Evolutionary conservation across 2,329 filamentous ascomycete species (phyloP).

Genomic region (Gnomoniopsis smithogilvyi): DNA sequence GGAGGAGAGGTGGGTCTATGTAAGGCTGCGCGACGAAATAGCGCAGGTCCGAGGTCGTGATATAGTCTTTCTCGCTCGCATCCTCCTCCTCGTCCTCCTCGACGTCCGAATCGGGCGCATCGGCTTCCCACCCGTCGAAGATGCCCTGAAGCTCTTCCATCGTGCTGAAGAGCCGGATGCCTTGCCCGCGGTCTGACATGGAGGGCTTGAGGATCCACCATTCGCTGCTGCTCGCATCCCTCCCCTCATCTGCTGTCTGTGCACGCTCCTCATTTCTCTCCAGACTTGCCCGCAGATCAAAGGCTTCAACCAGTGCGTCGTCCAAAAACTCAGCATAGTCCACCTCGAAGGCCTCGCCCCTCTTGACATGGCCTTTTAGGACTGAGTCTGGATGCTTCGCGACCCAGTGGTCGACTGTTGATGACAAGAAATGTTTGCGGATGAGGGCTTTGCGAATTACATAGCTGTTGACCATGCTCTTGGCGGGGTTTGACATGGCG

Average conservation of each 20-base stretch:
- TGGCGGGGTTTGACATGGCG: conserved; percentile 57
- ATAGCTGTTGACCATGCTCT: conserved; percentile 79
- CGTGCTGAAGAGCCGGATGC: conserved; percentile 83
- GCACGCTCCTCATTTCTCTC: conserved; percentile 56
- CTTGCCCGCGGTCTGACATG: conserved; percentile 95
- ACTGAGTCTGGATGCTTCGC: conserved; percentile 75
- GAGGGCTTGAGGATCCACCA: conserved; percentile 99
- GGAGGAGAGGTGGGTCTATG: conserved; percentile 80
- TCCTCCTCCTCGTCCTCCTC: conserved; percentile 52
- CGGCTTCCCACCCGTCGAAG: conserved; percentile 87
- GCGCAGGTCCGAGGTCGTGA: conserved; percentile 85
- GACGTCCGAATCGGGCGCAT: conserved; percentile 61
- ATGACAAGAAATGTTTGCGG: conserved; percentile 88
- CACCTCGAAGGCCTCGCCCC: conserved; percentile 83
- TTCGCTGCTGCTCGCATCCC: conserved; percentile 47
- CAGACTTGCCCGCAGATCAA: conserved; percentile 78
- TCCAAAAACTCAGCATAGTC: conserved; percentile 97
- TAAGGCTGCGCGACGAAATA: conserved; percentile 97
- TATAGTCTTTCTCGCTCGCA: conserved; percentile 41
- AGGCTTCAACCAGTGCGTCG: conserved; percentile 86
- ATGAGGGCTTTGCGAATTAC: conserved; percentile 95
- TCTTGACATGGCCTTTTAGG: conserved; percentile 68
- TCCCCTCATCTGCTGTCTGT: conserved; percentile 12
- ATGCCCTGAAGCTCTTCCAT: conserved; percentile 81
- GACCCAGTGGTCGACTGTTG: conserved; percentile 80